Evolutionary conservation across 1,139 yeast species (phyloP), one percentile per base, ranked within the genome.

Genomic region (Hansenula anomala): DNA sequence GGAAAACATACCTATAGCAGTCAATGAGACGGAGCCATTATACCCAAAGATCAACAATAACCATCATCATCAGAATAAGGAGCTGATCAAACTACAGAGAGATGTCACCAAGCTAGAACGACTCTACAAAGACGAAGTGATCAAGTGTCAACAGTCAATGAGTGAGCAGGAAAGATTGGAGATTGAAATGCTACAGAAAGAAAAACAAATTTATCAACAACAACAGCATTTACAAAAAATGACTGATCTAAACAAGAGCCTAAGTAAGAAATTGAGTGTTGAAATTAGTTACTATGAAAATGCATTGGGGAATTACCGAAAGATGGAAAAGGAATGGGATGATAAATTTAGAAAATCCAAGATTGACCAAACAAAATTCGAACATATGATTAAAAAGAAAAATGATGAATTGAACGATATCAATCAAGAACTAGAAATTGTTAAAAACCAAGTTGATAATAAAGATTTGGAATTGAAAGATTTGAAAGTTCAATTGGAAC

Each of bases 91-190:
- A 13, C 17, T 18, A 7, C 33, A 31, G n/a, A 42, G 39, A 17
- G 36, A 36, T 13, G 44, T 38, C 13, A 19, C n/a, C 9, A 38
- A 38, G 17, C 38, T 52, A 9, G 49, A 51, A 37, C 42, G 41
- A 36, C 48, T 54, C 14, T 56, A 58, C 36, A 55, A 60, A 5
- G 64, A 60, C 36, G 52, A 59, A 20, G 43, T 58, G 11, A 41
- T 58, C 12, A 46, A 49, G 12, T 52, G 54, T n/a, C 57, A 59
- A 34, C 52, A 54, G 20, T 42, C 58, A 3, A 44, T 51, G 13
- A 49, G 49, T 15, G 66, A 62, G 30, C 54, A 55, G 37, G 67
- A 62, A 40, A 48, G 56, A 32, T 44, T 61, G 13, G 66, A 63
- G 37, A 30, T 45, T 24, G 67, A 61, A 22, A 30, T 64, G 4